A percentile compares a stretch with the other conserved stretches of the same genome.
These are phyloP conservation scores for Cadophora malorum DNA, from an alignment of 2,329 filamentous ascomycete species.

Conservation along the genomic window DNA sequence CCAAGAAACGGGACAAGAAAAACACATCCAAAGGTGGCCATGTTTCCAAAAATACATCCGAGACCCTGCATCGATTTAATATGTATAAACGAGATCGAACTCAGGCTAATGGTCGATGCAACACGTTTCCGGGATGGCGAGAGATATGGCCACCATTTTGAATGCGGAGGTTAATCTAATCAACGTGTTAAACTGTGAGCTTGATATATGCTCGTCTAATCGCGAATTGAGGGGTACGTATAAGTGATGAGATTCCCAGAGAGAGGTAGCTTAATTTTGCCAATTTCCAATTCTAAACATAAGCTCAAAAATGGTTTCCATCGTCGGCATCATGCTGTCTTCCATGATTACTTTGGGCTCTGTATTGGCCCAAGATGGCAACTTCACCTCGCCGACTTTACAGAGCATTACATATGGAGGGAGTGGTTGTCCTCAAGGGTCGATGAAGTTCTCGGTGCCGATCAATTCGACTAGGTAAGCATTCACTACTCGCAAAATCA, in stretches of 20 bases:
- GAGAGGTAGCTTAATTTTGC: background rate
- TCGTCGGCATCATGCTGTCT: background rate
- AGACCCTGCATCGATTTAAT: slow-evolving; percentile 6
- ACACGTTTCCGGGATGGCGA: no score
- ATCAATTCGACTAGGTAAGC: slow-evolving; percentile 10
- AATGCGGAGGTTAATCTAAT: background rate
- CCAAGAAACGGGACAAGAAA: slow-evolving; percentile 4
- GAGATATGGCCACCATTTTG: background rate
- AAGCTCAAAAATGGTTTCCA: background rate
- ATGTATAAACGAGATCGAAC: slow-evolving; percentile 1
- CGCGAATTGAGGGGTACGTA: background rate
- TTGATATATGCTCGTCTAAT: background rate
- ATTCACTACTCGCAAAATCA: background rate
- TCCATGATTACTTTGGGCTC: background rate
- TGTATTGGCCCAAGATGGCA: background rate
- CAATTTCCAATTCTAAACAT: background rate
- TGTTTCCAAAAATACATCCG: background rate
- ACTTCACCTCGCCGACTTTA: background rate
- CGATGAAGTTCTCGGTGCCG: slow-evolving; percentile 6
- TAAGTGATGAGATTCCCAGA: background rate
- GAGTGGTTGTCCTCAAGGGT: background rate
- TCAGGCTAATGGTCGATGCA: background rate
- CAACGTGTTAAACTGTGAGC: background rate
- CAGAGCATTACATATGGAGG: background rate
- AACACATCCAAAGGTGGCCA: background rate